These are phyloP conservation scores for Pseudopyricularia cyperi DNA, from an alignment of 2,329 filamentous ascomycete species.

Conservation along the genomic window DNA sequence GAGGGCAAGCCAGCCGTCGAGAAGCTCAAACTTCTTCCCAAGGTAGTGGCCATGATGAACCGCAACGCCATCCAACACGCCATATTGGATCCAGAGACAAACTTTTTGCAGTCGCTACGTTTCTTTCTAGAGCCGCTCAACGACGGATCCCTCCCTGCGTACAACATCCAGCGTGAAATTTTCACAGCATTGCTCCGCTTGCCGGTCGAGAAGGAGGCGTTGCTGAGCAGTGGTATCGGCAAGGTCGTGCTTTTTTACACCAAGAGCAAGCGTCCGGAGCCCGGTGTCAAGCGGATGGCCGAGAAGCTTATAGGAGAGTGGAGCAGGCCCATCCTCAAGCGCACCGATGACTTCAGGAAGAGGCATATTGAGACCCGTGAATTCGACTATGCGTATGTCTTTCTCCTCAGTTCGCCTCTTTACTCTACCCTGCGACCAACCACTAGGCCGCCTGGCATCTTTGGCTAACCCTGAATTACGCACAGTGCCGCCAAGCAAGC, in stretches of 20 bases:
- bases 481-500: slow-evolving; percentile 38
- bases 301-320: slow-evolving; percentile 89
- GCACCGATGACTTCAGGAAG: slow-evolving; percentile 91
- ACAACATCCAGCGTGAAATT: slow-evolving; percentile 93
- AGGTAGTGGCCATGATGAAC: slow-evolving; percentile 79
- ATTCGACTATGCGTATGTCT: slow-evolving; percentile 48
- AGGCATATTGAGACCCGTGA: slow-evolving; percentile 52
- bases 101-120: slow-evolving; percentile 86
- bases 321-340: slow-evolving; percentile 87
- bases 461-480: slow-evolving; percentile 5
- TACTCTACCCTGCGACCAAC: neutral
- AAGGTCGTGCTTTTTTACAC: slow-evolving; percentile 97
- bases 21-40: slow-evolving; percentile 86
- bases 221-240: slow-evolving; percentile 85
- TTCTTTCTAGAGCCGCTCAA: slow-evolving; percentile 95
- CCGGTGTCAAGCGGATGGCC: slow-evolving; percentile 82
- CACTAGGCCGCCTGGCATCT: neutral
- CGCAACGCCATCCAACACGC: slow-evolving; percentile 75
- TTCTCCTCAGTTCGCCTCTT: no score
- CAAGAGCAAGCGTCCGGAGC: slow-evolving; percentile 80
- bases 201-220: slow-evolving; percentile 79
- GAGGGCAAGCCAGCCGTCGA: slow-evolving; percentile 71
- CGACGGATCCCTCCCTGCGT: slow-evolving; percentile 86
- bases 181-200: slow-evolving; percentile 69
- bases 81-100: slow-evolving; percentile 86